Conservation (phyloP, 306 rosid species). For the Biancaea sappan region DNA sequence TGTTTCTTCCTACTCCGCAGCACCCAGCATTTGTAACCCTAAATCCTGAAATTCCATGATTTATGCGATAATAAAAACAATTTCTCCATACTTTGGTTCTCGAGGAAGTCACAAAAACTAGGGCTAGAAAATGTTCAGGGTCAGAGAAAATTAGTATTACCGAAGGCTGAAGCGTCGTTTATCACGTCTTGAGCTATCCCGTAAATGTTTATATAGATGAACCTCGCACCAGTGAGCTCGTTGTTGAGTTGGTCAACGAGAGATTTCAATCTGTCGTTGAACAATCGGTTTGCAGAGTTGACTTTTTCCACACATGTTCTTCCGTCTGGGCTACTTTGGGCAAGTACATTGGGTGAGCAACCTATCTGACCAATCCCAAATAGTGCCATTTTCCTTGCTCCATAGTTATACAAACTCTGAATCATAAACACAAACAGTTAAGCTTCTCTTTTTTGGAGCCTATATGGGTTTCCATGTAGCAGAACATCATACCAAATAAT, state of each 20-base stretch:
- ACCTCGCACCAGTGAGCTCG: constrained; percentile 56
- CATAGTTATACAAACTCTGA: constrained; percentile 67
- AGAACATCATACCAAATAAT: no score
- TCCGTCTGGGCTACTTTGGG: constrained; percentile 76
- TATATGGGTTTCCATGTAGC: background rate
- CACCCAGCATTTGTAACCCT: constrained; percentile 65
- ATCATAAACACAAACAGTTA: background rate
- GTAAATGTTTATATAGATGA: constrained; percentile 69
- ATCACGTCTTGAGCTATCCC: constrained; percentile 75
- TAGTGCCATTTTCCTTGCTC: constrained; percentile 85
- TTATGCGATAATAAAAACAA: background rate
- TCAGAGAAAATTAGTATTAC: constrained; percentile 45
- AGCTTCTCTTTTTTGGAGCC: background rate
- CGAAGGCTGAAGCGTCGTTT: constrained; percentile 63
- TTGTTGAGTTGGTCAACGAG: constrained; percentile 65
- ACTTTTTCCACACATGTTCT: constrained; percentile 66
- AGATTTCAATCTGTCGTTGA: constrained; percentile 66
- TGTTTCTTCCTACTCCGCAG: constrained; percentile 94
- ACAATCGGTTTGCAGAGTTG: constrained; percentile 72
- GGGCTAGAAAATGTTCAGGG: background rate
- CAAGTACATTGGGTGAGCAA: constrained; percentile 83
- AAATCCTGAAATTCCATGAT: constrained; percentile 56
- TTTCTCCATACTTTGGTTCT: background rate
- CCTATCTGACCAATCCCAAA: constrained; percentile 91
- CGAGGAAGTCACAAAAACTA: background rate